Percentiles rank a stretch among this genome's conserved stretches.
phyloP scores from a whole-genome alignment of 1,284 basidiomycete genomes.

The Neonothopanus nambi region DNA sequence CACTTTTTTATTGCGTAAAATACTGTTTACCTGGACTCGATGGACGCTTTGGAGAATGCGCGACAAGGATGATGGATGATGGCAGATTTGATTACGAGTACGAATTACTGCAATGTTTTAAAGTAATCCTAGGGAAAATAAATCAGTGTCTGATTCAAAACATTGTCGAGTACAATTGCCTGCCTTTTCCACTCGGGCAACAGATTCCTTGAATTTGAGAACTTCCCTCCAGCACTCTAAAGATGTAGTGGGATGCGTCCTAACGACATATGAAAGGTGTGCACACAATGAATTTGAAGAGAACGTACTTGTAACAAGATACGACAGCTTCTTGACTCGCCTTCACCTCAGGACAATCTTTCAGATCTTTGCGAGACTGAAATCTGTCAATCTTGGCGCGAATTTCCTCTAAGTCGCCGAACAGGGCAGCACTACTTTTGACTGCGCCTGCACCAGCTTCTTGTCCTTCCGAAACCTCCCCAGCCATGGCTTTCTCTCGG shows the following conservation, averaged over 20 bases:
- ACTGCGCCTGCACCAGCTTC: constrained; percentile 40
- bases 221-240: constrained; percentile 82
- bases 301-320: constrained; percentile 71
- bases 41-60: background rate
- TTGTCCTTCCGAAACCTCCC: constrained; percentile 33
- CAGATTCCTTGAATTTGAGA: constrained; percentile 68
- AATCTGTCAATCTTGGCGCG: constrained; percentile 73
- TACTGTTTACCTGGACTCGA: constrained; percentile 6
- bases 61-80: too few species aligned
- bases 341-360: constrained; percentile 58
- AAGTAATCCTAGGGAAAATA: constrained; percentile 48
- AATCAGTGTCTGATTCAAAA: constrained; percentile 6
- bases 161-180: constrained; percentile 11
- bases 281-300: constrained; percentile 1
- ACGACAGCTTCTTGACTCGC: constrained; percentile 60
- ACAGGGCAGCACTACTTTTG: constrained; percentile 59
- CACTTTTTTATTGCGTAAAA: constrained; percentile 11
- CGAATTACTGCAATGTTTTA: constrained; percentile 47
- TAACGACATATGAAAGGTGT: constrained; percentile 29
- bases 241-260: constrained; percentile 57
- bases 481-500: constrained; percentile 57
- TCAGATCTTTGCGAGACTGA: constrained; percentile 56
- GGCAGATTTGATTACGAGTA: background rate
- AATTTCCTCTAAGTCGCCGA: constrained; percentile 75
- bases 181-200: constrained; percentile 65